Evolutionary conservation across 2,329 filamentous ascomycete species (phyloP), one percentile per base, ranked within the genome.

Genomic region (Tolypocladium nubicola): DNA sequence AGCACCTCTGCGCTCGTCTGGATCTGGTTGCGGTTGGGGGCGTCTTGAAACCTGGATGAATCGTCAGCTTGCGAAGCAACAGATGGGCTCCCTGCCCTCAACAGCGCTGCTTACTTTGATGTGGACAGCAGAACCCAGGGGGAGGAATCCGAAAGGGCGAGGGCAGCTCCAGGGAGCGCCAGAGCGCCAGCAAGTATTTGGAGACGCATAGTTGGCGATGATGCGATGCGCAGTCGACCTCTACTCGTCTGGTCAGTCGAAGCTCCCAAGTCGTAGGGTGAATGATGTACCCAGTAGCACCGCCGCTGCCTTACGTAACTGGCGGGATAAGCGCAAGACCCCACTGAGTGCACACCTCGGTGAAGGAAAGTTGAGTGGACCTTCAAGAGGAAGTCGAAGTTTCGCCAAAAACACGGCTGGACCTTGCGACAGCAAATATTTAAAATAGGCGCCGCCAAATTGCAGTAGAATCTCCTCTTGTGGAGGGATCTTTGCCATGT

Each of bases 41-140:
- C 64, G 57, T 72, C 61, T 55, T 69, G 57, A 64, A 79, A 70
- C 56, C 69, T 73, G 53, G 23, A 10, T 16, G 45, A 43, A 53
- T 30, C 49, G 56, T 61, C 47, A 61, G 57, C 53, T 43, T 23
- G n/a, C 30, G 30, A 38, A 52, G 40, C 38, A 53, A 49, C 55
- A 60, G 54, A 40, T 50, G 35, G 52, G 58, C 52, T 30, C 53
- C 50, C 40, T 56, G 54, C 57, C 56, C 52, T 54, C 21, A 30
- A 54, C 53, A 49, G 57, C 59, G 56, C 60, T 56, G 68, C 86
- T 67, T 86, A 96, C 92, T 86, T 78, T 61, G 87, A 82, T 52
- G 87, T 93, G 38, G 93, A 97, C 71, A 95, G 87, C 63, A 97
- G 76, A 69, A 96, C 82, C 73, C 96, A 94, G 21, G 94, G 93